Evolutionary conservation across 306 rosid species (phyloP), one percentile per base, ranked within the genome.

Genomic region (Lathyrus tuberosus): DNA sequence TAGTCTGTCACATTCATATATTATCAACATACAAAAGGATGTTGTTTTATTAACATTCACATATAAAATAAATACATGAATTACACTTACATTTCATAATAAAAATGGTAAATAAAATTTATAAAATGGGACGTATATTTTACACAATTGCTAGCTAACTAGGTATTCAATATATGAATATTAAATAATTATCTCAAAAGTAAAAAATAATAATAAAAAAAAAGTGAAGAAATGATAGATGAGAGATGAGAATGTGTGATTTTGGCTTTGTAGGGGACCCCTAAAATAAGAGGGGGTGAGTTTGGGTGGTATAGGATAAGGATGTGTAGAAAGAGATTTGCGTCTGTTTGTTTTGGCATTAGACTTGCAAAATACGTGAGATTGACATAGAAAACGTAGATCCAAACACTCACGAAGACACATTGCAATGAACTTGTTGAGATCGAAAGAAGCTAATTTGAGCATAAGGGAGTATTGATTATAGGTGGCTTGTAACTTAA

Each of bases 401-500:
- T 20, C 22, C 22, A 20, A 20, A 20, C 1, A 22, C 1, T n/a
- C n/a, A n/a, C n/a, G n/a, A 20, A 18, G 1, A 2, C 6, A 0
- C 2, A 7, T 4, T 47, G 53, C 4, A 1, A 10, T 8, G 20
- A 17, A 48, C 14, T 51, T 51, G 11, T 51, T 51, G 24, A 15
- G 54, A 48, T 51, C 3, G 14, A 8, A 51, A 18, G 6, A 52
- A 48, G 15, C 9, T 53, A 53, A 53, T 53, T 53, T 10, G 40
- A 57, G 40, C 62, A 57, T 57, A 57, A 14, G 10, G 62, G 30
- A 28, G 40, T 28, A 28, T 57, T 57, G 62, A 57, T 57, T 38
- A 57, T 57, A 13, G 62, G 62, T 57, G 62, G 62, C 62, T 57
- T 57, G 28, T 57, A 57, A 57, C 62, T 57, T 2, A 57, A 11